These are phyloP conservation scores for Clohesyomyces aquaticus DNA, from an alignment of 495 filamentous ascomycete species.

Conservation along the genomic window DNA sequence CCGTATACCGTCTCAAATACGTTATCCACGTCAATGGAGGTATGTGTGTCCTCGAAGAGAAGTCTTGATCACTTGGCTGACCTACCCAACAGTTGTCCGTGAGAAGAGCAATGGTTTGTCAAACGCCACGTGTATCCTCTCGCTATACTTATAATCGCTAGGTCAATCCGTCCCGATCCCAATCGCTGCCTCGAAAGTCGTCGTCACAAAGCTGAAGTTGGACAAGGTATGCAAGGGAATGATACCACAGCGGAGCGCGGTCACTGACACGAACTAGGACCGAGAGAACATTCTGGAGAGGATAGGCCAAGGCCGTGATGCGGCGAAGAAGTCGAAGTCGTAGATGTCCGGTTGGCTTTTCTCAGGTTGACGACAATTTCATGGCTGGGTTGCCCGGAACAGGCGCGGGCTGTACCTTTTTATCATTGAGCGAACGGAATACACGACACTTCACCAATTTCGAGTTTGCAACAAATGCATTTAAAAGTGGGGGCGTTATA, in stretches of 20 bases:
- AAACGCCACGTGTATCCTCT: neutral
- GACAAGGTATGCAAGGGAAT: constrained; percentile 72
- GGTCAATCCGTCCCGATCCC: constrained; percentile 38
- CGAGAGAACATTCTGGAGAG: constrained; percentile 91
- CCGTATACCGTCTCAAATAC: constrained; percentile 98
- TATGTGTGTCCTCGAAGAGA: constrained; percentile 7
- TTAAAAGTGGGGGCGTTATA: constrained; percentile 33
- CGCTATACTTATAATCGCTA: constrained; percentile 7
- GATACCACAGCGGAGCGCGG: neutral
- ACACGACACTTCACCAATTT: constrained; percentile 30
- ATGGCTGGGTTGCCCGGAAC: constrained; percentile 40
- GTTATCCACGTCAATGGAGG: constrained; percentile 42
- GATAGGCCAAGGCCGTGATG: constrained; percentile 72
- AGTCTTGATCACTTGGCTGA: constrained; percentile 5
- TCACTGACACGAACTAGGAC: constrained; percentile 69
- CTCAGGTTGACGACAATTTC: constrained; percentile 42
- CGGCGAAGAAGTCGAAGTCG: constrained; percentile 50
- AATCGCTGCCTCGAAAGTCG: constrained; percentile 88
- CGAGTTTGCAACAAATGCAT: constrained; percentile 20
- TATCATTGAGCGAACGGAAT: constrained; percentile 41
- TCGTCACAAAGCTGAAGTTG: constrained; percentile 96
- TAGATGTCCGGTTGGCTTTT: constrained; percentile 55
- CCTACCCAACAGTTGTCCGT: constrained; percentile 67
- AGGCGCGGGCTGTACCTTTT: constrained; percentile 36
- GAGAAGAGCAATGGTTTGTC: constrained; percentile 94